These are phyloP conservation scores for Avena sativa DNA, from an alignment of 176 grass and related monocot genomes.

Conservation along the genomic window DNA sequence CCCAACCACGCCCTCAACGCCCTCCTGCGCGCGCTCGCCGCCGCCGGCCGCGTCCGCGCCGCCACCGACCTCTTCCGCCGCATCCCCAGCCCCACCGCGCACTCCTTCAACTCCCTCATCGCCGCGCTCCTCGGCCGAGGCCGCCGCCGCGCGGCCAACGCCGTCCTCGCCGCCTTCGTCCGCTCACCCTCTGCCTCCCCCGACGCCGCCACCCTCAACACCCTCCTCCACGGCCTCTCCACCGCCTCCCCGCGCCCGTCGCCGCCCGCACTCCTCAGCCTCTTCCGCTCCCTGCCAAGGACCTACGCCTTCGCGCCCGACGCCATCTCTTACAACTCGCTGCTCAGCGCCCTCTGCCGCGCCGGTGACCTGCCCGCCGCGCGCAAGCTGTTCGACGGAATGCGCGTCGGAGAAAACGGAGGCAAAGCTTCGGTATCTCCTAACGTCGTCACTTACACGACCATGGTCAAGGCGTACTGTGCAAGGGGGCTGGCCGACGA, in stretches of 20 bases:
- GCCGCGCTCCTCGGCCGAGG: conserved; percentile 65
- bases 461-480: conserved; percentile 78
- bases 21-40: conserved; percentile 80
- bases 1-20: conserved; percentile 81
- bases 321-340: conserved; percentile 76
- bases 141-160: conserved; percentile 51
- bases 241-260: conserved; percentile 53
- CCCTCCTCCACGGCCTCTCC: conserved; percentile 76
- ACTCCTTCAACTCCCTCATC: conserved; percentile 88
- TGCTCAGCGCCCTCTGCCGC: conserved; percentile 63
- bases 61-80: conserved; percentile 60
- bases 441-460: conserved; percentile 86
- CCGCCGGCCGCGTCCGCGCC: conserved; percentile 70
- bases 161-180: conserved; percentile 67
- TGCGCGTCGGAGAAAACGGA: conserved; percentile 36
- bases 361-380: conserved; percentile 55
- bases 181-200: conserved; percentile 47
- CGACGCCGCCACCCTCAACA: conserved; percentile 80
- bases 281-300: conserved; percentile 58
- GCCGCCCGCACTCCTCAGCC: conserved; percentile 50
- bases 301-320: conserved; percentile 66
- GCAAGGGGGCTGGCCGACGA: conserved; percentile 48
- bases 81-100: conserved; percentile 63
- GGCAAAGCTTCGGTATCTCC: conserved; percentile 18
- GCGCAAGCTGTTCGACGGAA: conserved; percentile 72